Conservation (phyloP, 1,284 basidiomycete genomes). For the Gomphus sp. region DNA sequence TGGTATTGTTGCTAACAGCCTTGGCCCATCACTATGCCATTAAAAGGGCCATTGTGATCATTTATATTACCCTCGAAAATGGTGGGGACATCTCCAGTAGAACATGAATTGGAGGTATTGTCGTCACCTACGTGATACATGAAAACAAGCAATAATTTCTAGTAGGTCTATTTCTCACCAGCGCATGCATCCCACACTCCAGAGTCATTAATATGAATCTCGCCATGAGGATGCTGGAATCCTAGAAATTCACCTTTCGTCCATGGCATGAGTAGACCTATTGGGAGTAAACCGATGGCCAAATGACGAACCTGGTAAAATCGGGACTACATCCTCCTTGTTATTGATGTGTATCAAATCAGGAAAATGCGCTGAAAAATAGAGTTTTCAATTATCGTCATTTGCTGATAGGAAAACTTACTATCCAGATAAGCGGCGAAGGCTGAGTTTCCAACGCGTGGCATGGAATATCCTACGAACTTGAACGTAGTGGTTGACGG, state of each 20-base stretch:
- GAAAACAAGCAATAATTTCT: not conserved
- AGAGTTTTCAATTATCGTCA: not conserved
- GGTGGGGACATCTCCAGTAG: slow-evolving; percentile 42
- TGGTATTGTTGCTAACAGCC: slow-evolving; percentile 17
- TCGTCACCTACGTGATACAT: slow-evolving; percentile 7
- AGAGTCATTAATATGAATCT: slow-evolving; percentile 45
- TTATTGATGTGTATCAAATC: slow-evolving; percentile 42
- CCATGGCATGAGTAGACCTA: not conserved
- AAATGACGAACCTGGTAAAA: slow-evolving; percentile 28
- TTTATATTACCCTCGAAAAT: slow-evolving; percentile 32
- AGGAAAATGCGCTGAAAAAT: slow-evolving; percentile 15
- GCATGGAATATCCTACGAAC: slow-evolving; percentile 42
- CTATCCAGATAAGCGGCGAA: slow-evolving; percentile 51
- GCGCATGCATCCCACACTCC: slow-evolving; percentile 39
- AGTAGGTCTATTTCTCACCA: slow-evolving; percentile 21
- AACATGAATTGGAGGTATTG: slow-evolving; percentile 29
- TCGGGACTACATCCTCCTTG: slow-evolving; percentile 32
- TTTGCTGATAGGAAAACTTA: not conserved
- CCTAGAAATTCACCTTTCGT: slow-evolving; percentile 31
- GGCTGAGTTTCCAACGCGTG: slow-evolving; percentile 53
- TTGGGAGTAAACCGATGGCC: not conserved
- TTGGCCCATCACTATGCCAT: slow-evolving; percentile 42
- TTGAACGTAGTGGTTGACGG: slow-evolving; percentile 23
- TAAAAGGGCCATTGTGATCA: slow-evolving; percentile 53
- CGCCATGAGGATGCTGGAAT: slow-evolving; percentile 47